Evolutionary conservation across 305 asterid species (phyloP).

Genomic region (Fraxinus dipetala): DNA sequence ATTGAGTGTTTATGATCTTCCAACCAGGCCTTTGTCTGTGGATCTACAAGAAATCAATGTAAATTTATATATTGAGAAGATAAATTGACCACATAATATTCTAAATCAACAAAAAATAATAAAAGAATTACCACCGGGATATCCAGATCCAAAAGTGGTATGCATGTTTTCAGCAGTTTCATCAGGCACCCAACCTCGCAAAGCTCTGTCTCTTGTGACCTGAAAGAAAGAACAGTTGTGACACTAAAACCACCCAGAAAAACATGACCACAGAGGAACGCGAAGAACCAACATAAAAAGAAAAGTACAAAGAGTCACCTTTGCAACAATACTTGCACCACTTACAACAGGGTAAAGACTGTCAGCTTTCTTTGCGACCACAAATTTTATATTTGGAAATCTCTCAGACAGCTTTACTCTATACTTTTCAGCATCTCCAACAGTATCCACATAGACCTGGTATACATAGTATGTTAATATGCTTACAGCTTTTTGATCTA

Average conservation of each 20-base stretch:
- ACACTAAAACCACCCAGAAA: neutral
- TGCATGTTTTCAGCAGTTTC: conserved; percentile 76
- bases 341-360: conserved; percentile 97
- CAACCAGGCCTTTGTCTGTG: conserved; percentile 86
- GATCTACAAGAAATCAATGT: conserved; percentile 46
- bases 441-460: conserved; percentile 92
- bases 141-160: conserved; percentile 85
- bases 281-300: neutral
- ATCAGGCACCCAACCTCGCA: conserved; percentile 71
- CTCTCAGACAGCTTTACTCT: conserved; percentile 74
- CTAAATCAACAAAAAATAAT: conserved; percentile 3
- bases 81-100: conserved; percentile 6
- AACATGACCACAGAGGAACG: neutral
- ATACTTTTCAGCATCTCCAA: conserved; percentile 94
- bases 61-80: conserved; percentile 2
- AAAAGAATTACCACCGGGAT: conserved; percentile 73
- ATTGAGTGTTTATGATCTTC: conserved; percentile 71
- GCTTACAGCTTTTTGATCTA: neutral
- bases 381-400: conserved; percentile 75
- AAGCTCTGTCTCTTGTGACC: conserved; percentile 92
- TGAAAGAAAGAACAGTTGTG: conserved; percentile 27
- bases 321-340: conserved; percentile 98
- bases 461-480: conserved; percentile 18
- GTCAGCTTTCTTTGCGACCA: conserved; percentile 95
- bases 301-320: conserved; percentile 47